Base-by-base conservation (phyloP, 1,284 basidiomycete genomes). In the Cutaneotrichosporon cavernicola region DNA sequence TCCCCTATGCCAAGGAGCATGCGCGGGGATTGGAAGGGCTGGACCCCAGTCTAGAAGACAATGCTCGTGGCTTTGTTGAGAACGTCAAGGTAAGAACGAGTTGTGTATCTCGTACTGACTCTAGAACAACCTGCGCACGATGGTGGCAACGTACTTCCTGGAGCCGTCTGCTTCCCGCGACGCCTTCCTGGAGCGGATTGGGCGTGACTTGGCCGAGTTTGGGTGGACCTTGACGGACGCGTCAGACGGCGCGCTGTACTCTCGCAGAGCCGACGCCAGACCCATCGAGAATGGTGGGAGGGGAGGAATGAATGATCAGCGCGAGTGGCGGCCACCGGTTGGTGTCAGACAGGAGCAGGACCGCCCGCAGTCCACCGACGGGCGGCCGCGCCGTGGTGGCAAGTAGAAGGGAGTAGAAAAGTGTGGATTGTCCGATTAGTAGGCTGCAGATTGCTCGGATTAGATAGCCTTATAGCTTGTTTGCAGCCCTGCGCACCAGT, bases 41-140 rank as follows among this genome's bases (percentile, higher is more conserved):
- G 32, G 69, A 71, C 30, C 52, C 65, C 2, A 66, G 69, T 8
- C 65, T 76, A 50, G 73, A 74, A 49, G 67, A 63, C 52, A 74
- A 78, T 63, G 72, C 73, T 0, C 63, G 68, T 5, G 75, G 76
- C 1, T 78, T 79, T 53, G 67, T 78, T 6, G 66, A 74, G n/a
- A 79, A 77, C 61, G 76, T 79, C 63, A 71, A 69, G 65, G 86
- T 86, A 67, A 73, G 81, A 68, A 16, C 16, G 5, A 31, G 6
- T n/a, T 10, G 5, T 31, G 21, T 56, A 22, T 62, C 34, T 14
- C 4, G n/a, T 32, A 49, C 52, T 61, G 34, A 66, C 56, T 0
- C 18, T 60, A 77, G 75, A 67, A 69, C 26, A 79, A 79, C 58
- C 64, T 77, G 0, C 69, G 69, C 49, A 69, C 68, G 4, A 69